Percentiles rank a stretch among this genome's conserved stretches.
phyloP scores from a whole-genome alignment of 345 rosid genomes.

The Salix arbutifolia region DNA sequence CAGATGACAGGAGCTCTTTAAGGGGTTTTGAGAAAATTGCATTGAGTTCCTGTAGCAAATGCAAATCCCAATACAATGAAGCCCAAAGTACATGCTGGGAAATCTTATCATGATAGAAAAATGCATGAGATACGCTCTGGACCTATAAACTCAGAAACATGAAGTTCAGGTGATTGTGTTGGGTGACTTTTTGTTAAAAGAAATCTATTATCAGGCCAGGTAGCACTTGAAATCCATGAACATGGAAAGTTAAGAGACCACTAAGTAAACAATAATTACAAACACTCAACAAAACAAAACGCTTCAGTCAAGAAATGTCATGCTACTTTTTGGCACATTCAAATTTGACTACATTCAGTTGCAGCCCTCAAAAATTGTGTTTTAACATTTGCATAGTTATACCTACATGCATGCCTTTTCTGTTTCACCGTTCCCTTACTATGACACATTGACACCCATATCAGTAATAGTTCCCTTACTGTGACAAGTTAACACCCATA shows the following conservation, averaged over 20 bases:
- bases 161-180: neutral
- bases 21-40: slow-evolving; percentile 78
- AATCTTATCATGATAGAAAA: neutral
- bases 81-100: neutral
- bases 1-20: slow-evolving; percentile 55
- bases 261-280: neutral
- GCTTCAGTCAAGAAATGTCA: neutral
- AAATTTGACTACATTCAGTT: neutral
- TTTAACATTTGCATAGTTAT: neutral
- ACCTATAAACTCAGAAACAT: neutral
- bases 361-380: neutral
- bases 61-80: neutral
- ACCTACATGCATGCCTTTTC: neutral
- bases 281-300: neutral
- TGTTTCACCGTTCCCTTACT: neutral
- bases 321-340: neutral
- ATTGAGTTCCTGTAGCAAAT: slow-evolving; percentile 65
- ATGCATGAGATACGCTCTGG: neutral
- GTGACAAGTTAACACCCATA: neutral
- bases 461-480: neutral
- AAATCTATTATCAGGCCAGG: neutral
- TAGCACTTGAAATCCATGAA: neutral
- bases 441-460: neutral
- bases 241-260: neutral
- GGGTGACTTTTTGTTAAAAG: neutral